Conservation (phyloP, 2,329 filamentous ascomycete species). For the Xylaria sp. region DNA sequence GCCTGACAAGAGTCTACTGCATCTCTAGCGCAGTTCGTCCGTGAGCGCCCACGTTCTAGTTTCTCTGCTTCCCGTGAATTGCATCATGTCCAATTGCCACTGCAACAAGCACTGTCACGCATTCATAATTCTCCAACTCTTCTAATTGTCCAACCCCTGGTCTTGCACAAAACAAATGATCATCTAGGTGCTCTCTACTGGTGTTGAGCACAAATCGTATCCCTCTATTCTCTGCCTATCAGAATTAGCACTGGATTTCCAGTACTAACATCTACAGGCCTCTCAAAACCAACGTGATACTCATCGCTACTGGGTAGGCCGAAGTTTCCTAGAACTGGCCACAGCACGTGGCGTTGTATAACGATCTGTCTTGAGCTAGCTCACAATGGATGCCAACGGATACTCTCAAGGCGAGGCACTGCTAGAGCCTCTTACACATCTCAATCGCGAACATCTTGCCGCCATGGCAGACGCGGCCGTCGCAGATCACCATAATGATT, state of each 20-base stretch:
- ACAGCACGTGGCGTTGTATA: slow-evolving; percentile 39
- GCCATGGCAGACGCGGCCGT: slow-evolving; percentile 61
- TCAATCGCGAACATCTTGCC: slow-evolving; percentile 49
- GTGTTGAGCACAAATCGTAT: neutral
- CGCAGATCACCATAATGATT: slow-evolving; percentile 61
- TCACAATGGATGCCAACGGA: slow-evolving; percentile 48
- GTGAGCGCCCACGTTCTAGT: neutral
- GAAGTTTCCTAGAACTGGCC: slow-evolving; percentile 35
- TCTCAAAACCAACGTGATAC: slow-evolving; percentile 27
- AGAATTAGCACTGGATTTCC: slow-evolving; percentile 2
- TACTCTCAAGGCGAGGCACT: slow-evolving; percentile 49
- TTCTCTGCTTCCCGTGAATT: slow-evolving; percentile 10
- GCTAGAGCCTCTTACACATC: slow-evolving; percentile 47
- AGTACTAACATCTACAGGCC: slow-evolving; percentile 38
- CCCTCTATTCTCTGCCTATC: slow-evolving; percentile 2
- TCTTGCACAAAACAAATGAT: neutral
- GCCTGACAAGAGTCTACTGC: slow-evolving; percentile 11
- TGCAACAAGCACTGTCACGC: slow-evolving; percentile 13
- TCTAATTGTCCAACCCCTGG: slow-evolving; percentile 15
- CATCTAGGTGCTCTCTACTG: slow-evolving; percentile 4
- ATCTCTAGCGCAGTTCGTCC: slow-evolving; percentile 3
- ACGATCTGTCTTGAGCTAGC: slow-evolving; percentile 32
- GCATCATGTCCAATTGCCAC: slow-evolving; percentile 18
- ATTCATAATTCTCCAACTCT: neutral
- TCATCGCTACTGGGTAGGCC: slow-evolving; percentile 30